These are phyloP conservation scores for Rubus idaeus DNA, from an alignment of 306 rosid genomes.

Conservation along the genomic window DNA sequence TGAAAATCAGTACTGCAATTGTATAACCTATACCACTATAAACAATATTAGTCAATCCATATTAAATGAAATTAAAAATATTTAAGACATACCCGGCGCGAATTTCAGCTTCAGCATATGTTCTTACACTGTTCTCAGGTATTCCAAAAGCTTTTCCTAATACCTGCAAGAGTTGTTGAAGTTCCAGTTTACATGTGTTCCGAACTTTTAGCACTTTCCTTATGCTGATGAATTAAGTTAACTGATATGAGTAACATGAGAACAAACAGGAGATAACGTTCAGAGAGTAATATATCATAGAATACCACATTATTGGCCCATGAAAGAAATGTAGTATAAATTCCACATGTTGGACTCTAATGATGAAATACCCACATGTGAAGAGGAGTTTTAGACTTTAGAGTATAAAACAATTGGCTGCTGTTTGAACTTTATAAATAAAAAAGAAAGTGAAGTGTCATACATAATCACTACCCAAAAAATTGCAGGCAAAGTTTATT, in stretches of 20 bases:
- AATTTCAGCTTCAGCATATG: constrained; percentile 94
- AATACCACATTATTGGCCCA: not conserved
- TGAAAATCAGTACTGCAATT: constrained; percentile 16
- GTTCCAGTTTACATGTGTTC: constrained; percentile 1
- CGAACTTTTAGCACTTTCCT: not conserved
- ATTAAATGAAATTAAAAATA: not conserved
- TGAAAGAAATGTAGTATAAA: not conserved
- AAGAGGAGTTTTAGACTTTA: constrained; percentile 3
- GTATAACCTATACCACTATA: constrained; percentile 13
- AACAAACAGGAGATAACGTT: not conserved
- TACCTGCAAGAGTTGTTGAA: constrained; percentile 45
- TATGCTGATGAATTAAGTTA: not conserved
- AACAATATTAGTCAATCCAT: constrained; percentile 10
- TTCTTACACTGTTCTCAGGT: constrained; percentile 81
- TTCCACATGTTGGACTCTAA: not conserved
- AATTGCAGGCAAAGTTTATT: too few relatives aligned
- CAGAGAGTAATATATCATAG: not conserved
- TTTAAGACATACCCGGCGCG: constrained; percentile 72
- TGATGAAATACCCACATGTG: not conserved
- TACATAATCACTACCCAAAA: not conserved
- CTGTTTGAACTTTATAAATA: not conserved
- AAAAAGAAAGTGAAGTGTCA: not conserved
- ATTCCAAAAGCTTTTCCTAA: constrained; percentile 88
- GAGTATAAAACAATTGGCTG: not conserved
- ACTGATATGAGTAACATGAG: not conserved